Evolutionary conservation across 73 alveolate species (phyloP).

Genomic region (Uronychia setigera): DNA sequence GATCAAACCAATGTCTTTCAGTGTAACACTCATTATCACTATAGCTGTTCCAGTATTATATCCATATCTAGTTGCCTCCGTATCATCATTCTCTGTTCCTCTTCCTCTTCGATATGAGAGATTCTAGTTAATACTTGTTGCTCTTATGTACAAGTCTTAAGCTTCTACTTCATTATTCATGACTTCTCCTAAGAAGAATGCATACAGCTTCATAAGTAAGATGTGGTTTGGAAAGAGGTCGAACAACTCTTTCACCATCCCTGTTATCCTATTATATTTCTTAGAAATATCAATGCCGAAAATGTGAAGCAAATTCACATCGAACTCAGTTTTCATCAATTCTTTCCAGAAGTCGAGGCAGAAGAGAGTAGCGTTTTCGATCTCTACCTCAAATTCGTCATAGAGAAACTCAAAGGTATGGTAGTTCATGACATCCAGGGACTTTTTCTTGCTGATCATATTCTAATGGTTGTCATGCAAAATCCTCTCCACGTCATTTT

Average conservation of each 20-base stretch:
- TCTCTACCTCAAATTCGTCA: not conserved
- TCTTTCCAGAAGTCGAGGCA: conserved; percentile 52
- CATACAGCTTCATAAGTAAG: too few species aligned
- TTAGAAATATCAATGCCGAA: conserved; percentile 31
- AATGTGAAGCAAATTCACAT: conserved; percentile 23
- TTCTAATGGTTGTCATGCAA: not conserved
- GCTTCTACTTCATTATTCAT: too few species aligned
- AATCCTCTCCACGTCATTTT: not conserved
- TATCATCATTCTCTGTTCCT: too few species aligned
- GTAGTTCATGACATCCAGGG: not conserved
- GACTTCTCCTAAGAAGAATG: too few species aligned
- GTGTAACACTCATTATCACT: conserved; percentile 28
- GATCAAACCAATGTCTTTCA: conserved; percentile 19
- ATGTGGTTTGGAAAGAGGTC: conserved; percentile 30
- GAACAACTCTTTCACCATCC: conserved; percentile 21
- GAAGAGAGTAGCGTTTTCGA: not conserved
- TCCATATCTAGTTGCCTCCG: conserved; percentile 40
- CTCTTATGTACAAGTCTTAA: too few species aligned
- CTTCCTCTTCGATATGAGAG: too few species aligned
- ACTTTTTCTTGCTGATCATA: not conserved
- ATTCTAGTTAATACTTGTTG: too few species aligned
- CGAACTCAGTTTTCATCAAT: conserved; percentile 35
- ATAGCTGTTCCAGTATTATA: conserved; percentile 34
- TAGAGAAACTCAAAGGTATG: not conserved
- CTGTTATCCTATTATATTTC: not conserved